Percentiles rank a stretch among this genome's conserved stretches.
These are phyloP conservation scores for Avena eriantha DNA, from an alignment of 176 grass and related monocot species.

Conservation along the genomic window DNA sequence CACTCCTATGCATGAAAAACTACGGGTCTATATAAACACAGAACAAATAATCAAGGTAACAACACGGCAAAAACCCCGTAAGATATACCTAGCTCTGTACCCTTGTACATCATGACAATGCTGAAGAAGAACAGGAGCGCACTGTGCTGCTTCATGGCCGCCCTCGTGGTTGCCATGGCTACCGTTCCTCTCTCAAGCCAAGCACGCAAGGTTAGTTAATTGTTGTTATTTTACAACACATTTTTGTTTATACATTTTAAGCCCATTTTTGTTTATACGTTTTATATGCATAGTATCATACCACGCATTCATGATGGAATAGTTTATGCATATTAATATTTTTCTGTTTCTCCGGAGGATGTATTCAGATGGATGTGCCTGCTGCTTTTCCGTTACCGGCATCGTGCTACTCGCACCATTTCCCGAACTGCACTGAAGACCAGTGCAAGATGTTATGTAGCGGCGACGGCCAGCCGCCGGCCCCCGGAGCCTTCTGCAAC, in stretches of 20 bases:
- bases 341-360: not conserved
- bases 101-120: not conserved
- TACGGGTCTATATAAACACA: not conserved
- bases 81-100: not conserved
- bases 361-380: not conserved
- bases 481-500: not conserved
- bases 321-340: not conserved
- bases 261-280: not conserved
- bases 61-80: not conserved
- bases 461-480: not conserved
- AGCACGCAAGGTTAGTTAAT: not conserved
- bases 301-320: not conserved
- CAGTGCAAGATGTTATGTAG: not conserved
- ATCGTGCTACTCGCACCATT: not conserved
- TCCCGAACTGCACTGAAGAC: not conserved
- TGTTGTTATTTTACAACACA: not conserved
- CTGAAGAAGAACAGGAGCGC: not conserved
- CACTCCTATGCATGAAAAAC: not conserved
- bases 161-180: not conserved
- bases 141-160: not conserved
- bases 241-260: not conserved
- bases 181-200: not conserved
- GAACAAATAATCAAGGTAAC: not conserved
- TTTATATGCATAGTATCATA: not conserved
- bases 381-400: not conserved